Conservation (phyloP, 805 yeast species). For the Candida sphagnicola region DNA sequence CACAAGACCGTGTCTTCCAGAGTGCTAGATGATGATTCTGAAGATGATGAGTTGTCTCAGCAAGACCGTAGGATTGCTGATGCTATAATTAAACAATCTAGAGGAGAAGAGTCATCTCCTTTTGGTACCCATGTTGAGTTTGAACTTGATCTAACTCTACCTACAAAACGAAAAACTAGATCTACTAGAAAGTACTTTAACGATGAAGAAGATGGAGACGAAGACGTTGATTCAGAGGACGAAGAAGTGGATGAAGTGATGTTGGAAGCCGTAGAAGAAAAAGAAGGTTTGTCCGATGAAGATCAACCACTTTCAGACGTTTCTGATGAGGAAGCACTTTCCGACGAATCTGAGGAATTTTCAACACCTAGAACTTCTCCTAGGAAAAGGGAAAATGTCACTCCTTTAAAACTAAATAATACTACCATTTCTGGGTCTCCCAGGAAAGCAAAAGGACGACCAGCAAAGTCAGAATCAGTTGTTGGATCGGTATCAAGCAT, state of each 20-base stretch:
- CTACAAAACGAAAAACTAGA: slow-evolving; percentile 24
- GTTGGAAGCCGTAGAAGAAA: not conserved
- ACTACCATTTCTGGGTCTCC: no score
- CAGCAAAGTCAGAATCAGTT: slow-evolving; percentile 19
- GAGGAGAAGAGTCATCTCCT: slow-evolving; percentile 6
- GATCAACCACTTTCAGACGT: not conserved
- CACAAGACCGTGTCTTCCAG: slow-evolving; percentile 24
- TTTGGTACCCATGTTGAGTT: slow-evolving; percentile 13
- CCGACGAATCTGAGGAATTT: slow-evolving; percentile 2
- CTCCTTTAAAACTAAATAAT: not conserved
- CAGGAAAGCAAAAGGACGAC: slow-evolving; percentile 11
- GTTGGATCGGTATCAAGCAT: slow-evolving; percentile 28
- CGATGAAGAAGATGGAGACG: slow-evolving; percentile 10
- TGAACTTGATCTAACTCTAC: slow-evolving; percentile 12
- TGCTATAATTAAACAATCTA: slow-evolving; percentile 22
- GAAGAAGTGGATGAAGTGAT: not conserved
- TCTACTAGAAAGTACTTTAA: slow-evolving; percentile 11
- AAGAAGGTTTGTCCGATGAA: not conserved
- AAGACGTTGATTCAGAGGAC: slow-evolving; percentile 6
- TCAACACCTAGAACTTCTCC: slow-evolving; percentile 6
- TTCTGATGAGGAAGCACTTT: slow-evolving; percentile 1
- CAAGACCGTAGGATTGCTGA: slow-evolving; percentile 47
- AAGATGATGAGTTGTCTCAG: slow-evolving; percentile 24
- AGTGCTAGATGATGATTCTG: slow-evolving; percentile 33
- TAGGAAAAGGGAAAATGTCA: not conserved